Conservation (phyloP, 148 eudicot species). For the Amaranthus cruentus region DNA sequence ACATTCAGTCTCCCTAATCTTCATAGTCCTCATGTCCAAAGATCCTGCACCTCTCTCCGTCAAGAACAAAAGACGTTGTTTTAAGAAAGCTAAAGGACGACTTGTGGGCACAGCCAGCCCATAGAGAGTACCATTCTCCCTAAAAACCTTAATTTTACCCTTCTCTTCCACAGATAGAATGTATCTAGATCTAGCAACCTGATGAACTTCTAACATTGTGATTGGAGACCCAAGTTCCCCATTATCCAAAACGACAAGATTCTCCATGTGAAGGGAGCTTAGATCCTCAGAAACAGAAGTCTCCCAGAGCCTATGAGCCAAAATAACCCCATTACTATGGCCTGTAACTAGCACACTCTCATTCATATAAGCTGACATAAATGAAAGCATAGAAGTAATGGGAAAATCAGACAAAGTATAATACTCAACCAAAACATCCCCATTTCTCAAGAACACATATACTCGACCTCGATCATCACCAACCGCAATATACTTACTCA, state of each 20-base stretch:
- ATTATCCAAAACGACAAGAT: conserved; percentile 27
- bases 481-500: conserved; percentile 71
- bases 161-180: conserved; percentile 53
- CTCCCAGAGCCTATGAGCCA: conserved; percentile 80
- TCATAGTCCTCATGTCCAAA: conserved; percentile 92
- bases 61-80: conserved; percentile 79
- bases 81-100: conserved; percentile 76
- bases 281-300: conserved; percentile 42
- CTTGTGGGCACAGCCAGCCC: conserved; percentile 65
- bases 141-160: conserved; percentile 65
- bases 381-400: conserved; percentile 60
- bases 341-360: conserved; percentile 79
- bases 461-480: conserved; percentile 76
- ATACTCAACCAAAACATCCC: conserved; percentile 65
- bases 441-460: conserved; percentile 52
- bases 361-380: conserved; percentile 64
- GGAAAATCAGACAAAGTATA: conserved; percentile 46
- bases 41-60: conserved; percentile 93
- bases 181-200: conserved; percentile 72
- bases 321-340: conserved; percentile 60
- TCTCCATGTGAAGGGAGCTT: conserved; percentile 47
- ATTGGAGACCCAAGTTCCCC: conserved; percentile 37
- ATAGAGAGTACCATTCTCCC: conserved; percentile 65
- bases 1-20: conserved; percentile 63
- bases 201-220: conserved; percentile 64